Base-by-base conservation (phyloP, 805 yeast genomes). In the Starmerella cellae region DNA sequence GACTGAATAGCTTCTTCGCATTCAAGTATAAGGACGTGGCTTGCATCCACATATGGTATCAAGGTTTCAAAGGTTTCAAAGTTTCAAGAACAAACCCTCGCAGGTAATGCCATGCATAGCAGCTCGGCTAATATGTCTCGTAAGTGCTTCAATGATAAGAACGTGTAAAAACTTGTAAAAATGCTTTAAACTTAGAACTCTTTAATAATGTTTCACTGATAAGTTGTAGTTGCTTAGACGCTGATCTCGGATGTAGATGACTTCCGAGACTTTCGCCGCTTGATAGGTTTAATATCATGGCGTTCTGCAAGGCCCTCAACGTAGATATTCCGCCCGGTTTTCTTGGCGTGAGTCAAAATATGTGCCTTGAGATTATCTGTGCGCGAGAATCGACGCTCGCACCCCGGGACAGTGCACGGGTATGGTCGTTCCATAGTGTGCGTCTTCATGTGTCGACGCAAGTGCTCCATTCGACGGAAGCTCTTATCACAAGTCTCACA, bases 341-440 rank as follows among this genome's bases (percentile, higher is more conserved):
- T 57, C 55, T 60, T 63, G 48, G 60, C 58, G 50, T 83, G 94
- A 17, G 87, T 80, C 53, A 82, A 65, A 44, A 68, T 55, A 58
- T 85, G 96, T 14, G 91, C 83, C 41, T 77, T 70, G 41, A 85
- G 66, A 62, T 85, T 93, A 50, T 85, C 87, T 44, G 77, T 77
- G 49, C 94, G 68, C 29, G 76, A 69, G 56, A 83, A 83, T 28
- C 74, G 58, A 47, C 77, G 77, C 2, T 65, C 68, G 61, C 94
- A 83, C 14, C 61, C 68, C 5, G 61, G 58, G 14, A 64, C 65
- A 5, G 65, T 61, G 59, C 95, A 82, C 29, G 59, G 60, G 55
- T 72, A 85, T 0, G 95, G 94, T 45, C 93, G 69, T 49, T 81
- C 88, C 48, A 75, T 73, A 4, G 84, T 74, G 59, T 85, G 96